Percentiles rank a stretch among this genome's conserved stretches.
These are phyloP conservation scores for Venturia carpophila DNA, from an alignment of 2,329 filamentous ascomycete species.

Conservation along the genomic window DNA sequence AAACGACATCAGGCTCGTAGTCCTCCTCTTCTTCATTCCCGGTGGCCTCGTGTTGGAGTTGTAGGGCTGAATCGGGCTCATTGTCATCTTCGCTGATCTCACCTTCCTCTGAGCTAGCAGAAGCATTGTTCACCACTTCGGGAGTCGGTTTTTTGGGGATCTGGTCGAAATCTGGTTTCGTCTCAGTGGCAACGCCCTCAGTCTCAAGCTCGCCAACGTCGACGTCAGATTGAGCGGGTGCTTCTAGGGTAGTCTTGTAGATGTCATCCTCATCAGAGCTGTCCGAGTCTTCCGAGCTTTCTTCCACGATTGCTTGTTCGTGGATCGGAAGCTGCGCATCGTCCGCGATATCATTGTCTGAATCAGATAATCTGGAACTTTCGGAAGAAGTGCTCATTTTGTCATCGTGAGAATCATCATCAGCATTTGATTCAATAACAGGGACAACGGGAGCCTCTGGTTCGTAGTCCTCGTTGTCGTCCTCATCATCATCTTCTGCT, in stretches of 20 bases:
- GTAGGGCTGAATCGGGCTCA: background rate
- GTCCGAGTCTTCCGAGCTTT: background rate
- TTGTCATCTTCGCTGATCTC: background rate
- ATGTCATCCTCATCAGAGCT: conserved; percentile 17
- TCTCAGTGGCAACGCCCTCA: background rate
- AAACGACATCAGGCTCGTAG: background rate
- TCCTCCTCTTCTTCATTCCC: conserved; percentile 1
- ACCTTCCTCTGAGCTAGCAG: background rate
- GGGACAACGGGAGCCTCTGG: background rate
- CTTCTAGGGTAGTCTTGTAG: conserved; percentile 15
- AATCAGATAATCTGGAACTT: background rate
- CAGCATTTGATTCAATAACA: background rate
- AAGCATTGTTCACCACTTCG: background rate
- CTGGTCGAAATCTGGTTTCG: background rate
- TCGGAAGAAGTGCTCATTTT: conserved; percentile 12
- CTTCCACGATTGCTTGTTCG: background rate
- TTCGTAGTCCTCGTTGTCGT: conserved; percentile 10
- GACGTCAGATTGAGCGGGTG: background rate
- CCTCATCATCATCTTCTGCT: background rate
- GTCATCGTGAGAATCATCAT: conserved; percentile 3
- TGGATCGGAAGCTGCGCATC: background rate
- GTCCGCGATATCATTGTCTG: background rate
- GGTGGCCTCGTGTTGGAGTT: background rate
- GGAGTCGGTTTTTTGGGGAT: background rate
- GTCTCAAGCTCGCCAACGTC: background rate